Percentiles rank a stretch among this genome's conserved stretches.
phyloP scores from a whole-genome alignment of 2,329 filamentous ascomycete species.

The Microascus cirrosus region DNA sequence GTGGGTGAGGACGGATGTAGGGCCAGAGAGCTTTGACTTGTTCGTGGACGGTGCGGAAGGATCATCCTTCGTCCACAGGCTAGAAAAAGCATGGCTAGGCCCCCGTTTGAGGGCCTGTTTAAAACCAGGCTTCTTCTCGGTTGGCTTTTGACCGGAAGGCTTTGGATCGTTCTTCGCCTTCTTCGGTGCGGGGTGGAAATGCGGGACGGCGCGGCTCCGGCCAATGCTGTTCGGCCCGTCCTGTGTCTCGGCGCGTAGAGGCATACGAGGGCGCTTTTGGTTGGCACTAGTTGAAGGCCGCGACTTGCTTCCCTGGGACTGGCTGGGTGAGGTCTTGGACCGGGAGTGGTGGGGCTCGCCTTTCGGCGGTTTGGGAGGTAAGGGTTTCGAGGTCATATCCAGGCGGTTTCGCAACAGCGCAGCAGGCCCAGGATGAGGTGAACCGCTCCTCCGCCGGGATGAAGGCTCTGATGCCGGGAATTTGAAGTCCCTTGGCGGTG shows the following conservation, averaged over 20 bases:
- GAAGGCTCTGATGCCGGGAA: neutral
- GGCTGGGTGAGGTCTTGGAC: neutral
- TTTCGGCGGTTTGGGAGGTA: neutral
- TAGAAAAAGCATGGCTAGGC: neutral
- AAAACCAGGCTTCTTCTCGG: conserved; percentile 1
- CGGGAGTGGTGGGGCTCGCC: neutral
- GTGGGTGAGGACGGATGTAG: neutral
- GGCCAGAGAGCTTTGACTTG: neutral
- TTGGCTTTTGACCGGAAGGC: neutral
- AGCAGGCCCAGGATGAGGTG: neutral
- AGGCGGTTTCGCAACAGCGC: neutral
- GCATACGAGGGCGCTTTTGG: conserved; percentile 8
- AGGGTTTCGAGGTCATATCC: neutral
- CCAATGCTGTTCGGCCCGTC: conserved; percentile 3
- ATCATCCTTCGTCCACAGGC: neutral
- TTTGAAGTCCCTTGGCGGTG: neutral
- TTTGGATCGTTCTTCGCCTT: neutral
- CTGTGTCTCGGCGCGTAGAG: conserved; percentile 13
- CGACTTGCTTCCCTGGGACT: neutral
- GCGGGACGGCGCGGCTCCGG: conserved; percentile 15
- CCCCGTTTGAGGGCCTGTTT: conserved; percentile 1
- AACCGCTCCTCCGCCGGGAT: neutral
- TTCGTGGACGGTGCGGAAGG: neutral
- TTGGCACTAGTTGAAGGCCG: conserved; percentile 8
- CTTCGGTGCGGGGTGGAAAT: neutral